These are phyloP conservation scores for Hawksworthiomyces lignivorus DNA, from an alignment of 2,329 filamentous ascomycete genomes.

Conservation along the genomic window DNA sequence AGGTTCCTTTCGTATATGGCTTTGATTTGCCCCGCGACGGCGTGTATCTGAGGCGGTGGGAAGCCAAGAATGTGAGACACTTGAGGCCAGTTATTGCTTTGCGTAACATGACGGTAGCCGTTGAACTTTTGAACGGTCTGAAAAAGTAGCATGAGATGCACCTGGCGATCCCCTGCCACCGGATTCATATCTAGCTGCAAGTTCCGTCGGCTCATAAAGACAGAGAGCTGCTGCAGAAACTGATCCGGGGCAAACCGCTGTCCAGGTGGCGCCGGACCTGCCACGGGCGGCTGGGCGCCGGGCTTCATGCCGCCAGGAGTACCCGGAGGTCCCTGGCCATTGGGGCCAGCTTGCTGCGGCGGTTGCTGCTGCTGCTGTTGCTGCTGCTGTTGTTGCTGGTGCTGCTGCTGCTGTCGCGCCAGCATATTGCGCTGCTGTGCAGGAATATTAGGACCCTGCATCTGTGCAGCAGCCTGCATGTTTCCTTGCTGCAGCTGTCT, in stretches of 20 bases:
- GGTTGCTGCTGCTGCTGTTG: constrained; percentile 26
- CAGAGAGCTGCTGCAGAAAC: constrained; percentile 67
- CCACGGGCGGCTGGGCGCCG: constrained; percentile 30
- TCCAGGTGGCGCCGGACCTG: constrained; percentile 21
- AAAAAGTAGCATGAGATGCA: constrained; percentile 73
- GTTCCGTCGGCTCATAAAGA: constrained; percentile 69
- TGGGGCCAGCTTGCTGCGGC: constrained; percentile 38
- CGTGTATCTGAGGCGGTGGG: constrained; percentile 53
- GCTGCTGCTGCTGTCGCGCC: constrained; percentile 24
- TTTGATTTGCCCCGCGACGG: constrained; percentile 62
- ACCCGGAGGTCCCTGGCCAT: constrained; percentile 47
- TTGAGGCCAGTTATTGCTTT: constrained; percentile 63
- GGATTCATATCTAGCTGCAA: constrained; percentile 70
- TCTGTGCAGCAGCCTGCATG: constrained; percentile 32
- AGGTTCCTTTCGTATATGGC: constrained; percentile 70
- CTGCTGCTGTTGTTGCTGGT: constrained; percentile 30
- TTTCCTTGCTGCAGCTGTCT: constrained; percentile 60
- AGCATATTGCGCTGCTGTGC: constrained; percentile 28
- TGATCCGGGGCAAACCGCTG: constrained; percentile 49
- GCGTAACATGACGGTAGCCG: constrained; percentile 67
- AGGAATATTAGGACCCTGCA: constrained; percentile 22
- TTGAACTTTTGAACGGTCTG: constrained; percentile 67
- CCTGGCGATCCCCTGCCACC: constrained; percentile 60
- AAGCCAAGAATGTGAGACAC: constrained; percentile 61
- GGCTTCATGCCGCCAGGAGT: constrained; percentile 16